Conservation (phyloP, 257 asterid genomes). For the Jacaranda copaia region DNA sequence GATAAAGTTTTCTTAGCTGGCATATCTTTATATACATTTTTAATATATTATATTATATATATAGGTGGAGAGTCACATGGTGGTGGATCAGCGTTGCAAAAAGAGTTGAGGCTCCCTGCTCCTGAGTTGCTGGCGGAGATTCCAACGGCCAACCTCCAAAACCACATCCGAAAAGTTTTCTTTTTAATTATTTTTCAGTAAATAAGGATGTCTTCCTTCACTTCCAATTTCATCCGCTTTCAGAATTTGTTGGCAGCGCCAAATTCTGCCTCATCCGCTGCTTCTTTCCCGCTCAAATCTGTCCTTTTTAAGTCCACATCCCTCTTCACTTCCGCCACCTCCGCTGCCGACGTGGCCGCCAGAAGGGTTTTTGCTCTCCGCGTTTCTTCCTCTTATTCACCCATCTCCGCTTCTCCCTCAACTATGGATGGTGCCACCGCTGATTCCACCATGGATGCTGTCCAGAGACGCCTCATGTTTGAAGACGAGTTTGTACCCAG, state of each 20-base stretch:
- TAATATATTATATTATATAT: neutral
- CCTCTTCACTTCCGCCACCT: conserved; percentile 15
- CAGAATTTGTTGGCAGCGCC: conserved; percentile 36
- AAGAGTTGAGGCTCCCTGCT: neutral
- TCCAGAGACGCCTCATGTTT: conserved; percentile 87
- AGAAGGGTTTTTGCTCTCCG: conserved; percentile 11
- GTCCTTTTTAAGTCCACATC: conserved; percentile 28
- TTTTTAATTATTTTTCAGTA: neutral
- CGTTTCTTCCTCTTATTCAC: conserved; percentile 31
- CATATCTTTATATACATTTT: no score
- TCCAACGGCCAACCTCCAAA: neutral
- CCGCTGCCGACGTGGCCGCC: neutral
- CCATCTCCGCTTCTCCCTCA: conserved; percentile 39
- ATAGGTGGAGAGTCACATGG: neutral
- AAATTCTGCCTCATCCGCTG: conserved; percentile 23
- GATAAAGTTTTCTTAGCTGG: no score
- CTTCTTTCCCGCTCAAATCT: conserved; percentile 18
- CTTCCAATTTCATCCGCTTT: conserved; percentile 31
- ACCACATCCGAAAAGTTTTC: no score
- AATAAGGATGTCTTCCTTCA: conserved; percentile 35
- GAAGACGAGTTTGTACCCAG: conserved; percentile 72
- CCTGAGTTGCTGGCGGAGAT: conserved; percentile 18
- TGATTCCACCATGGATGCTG: conserved; percentile 83
- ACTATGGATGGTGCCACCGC: conserved; percentile 52
- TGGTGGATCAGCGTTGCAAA: neutral